These are phyloP conservation scores for Colletotrichum sp. DNA, from an alignment of 2,329 filamentous ascomycete species.

Conservation along the genomic window DNA sequence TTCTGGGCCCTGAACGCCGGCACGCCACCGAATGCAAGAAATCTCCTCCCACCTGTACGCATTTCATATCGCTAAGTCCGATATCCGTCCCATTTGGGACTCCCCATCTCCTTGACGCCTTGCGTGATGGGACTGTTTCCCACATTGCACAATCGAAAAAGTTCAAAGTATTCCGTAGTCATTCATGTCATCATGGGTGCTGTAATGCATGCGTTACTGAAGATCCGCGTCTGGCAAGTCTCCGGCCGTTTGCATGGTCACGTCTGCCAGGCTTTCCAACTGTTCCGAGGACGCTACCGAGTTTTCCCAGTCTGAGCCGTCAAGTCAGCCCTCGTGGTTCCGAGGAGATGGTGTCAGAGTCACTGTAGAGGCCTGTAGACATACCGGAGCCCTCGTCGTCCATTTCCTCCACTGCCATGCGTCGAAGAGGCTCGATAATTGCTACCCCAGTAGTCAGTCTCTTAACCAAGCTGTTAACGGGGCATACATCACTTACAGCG, in stretches of 20 bases:
- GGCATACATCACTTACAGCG: slow-evolving; percentile 39
- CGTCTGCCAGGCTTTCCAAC: slow-evolving; percentile 55
- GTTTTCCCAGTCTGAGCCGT: slow-evolving; percentile 57
- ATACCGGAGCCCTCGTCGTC: slow-evolving; percentile 66
- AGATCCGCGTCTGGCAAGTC: slow-evolving; percentile 43
- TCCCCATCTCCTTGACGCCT: slow-evolving; percentile 15
- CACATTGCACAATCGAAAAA: not conserved
- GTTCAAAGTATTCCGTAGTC: slow-evolving; percentile 3
- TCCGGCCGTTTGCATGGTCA: slow-evolving; percentile 45
- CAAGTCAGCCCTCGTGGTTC: slow-evolving; percentile 38
- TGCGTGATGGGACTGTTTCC: slow-evolving; percentile 8
- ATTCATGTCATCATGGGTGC: slow-evolving; percentile 16
- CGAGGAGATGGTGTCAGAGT: slow-evolving; percentile 39
- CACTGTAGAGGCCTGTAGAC: slow-evolving; percentile 38
- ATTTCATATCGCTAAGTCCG: not conserved
- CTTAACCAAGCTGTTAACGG: not conserved
- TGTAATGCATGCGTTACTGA: slow-evolving; percentile 21
- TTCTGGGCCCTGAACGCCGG: slow-evolving; percentile 8
- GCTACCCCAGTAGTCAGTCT: slow-evolving; percentile 28
- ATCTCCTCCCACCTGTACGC: slow-evolving; percentile 2
- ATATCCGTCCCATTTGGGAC: not conserved
- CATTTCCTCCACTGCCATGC: slow-evolving; percentile 60
- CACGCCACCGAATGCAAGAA: slow-evolving; percentile 16
- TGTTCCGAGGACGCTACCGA: slow-evolving; percentile 61
- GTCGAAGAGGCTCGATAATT: slow-evolving; percentile 54